Conservation (phyloP, 768 basidiomycete genomes). For the Agaricus subrufescens region DNA sequence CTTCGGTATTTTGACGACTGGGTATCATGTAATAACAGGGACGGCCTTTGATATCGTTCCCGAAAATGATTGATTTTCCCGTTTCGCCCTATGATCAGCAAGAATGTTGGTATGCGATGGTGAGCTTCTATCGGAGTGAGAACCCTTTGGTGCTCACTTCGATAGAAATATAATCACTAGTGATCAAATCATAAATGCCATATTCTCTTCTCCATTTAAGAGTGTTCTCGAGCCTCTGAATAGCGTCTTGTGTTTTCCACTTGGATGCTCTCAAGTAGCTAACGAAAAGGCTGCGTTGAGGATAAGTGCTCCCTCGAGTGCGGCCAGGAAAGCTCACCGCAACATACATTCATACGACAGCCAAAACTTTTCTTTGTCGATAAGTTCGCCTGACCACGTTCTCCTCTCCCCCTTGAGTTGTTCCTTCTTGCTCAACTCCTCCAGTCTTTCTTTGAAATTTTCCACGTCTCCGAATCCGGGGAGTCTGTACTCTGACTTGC, state of each 20-base stretch:
- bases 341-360: constrained; percentile 73
- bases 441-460: neutral
- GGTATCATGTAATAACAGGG: constrained; percentile 68
- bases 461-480: constrained; percentile 4
- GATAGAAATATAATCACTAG: constrained; percentile 60
- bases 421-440: neutral
- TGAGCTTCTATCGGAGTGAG: too few species aligned
- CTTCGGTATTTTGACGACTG: constrained; percentile 75
- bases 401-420: constrained; percentile 1
- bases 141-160: constrained; percentile 43
- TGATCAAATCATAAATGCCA: constrained; percentile 64
- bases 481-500: constrained; percentile 4
- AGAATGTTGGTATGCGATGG: neutral
- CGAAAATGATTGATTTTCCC: constrained; percentile 77
- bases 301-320: too few species aligned
- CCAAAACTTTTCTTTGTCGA: constrained; percentile 75
- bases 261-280: constrained; percentile 7
- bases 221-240: constrained; percentile 6
- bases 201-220: constrained; percentile 38
- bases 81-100: constrained; percentile 53
- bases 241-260: constrained; percentile 5
- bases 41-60: constrained; percentile 62
- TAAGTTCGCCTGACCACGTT: constrained; percentile 34
- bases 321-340: constrained; percentile 32
- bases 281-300: neutral